These are phyloP conservation scores for Colletotrichum tropicicola DNA, from an alignment of 2,329 filamentous ascomycete genomes.

Conservation along the genomic window DNA sequence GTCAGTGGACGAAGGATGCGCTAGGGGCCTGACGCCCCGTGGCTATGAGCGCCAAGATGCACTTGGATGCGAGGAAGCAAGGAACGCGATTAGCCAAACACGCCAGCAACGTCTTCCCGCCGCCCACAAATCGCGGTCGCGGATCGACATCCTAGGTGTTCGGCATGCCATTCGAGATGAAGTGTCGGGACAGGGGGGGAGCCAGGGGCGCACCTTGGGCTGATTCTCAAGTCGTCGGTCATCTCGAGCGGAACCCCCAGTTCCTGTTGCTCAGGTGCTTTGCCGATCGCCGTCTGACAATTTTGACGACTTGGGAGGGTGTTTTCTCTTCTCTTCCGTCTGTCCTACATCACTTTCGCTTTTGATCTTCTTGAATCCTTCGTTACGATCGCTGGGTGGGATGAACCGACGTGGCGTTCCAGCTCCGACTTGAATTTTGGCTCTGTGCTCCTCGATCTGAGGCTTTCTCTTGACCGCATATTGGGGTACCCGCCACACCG, in stretches of 20 bases:
- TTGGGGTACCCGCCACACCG: not conserved
- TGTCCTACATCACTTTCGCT: not conserved
- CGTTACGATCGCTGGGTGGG: not conserved
- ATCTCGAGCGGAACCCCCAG: not conserved
- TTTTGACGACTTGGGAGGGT: not conserved
- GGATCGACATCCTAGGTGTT: slow-evolving; percentile 11
- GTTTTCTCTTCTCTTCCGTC: not conserved
- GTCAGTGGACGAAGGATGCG: slow-evolving; percentile 11
- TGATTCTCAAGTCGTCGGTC: not conserved
- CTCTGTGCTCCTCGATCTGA: too few species aligned
- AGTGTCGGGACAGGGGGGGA: not conserved
- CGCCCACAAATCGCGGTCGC: not conserved
- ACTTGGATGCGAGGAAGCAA: not conserved
- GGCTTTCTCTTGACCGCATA: not conserved
- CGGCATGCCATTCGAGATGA: slow-evolving; percentile 6
- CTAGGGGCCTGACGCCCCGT: slow-evolving; percentile 17
- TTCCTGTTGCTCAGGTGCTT: not conserved
- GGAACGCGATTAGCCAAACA: not conserved
- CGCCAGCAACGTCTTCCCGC: not conserved
- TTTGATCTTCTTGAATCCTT: not conserved
- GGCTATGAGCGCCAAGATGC: slow-evolving; percentile 11
- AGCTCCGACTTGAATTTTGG: not conserved
- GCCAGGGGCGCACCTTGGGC: not conserved
- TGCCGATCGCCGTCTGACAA: slow-evolving; percentile 3
- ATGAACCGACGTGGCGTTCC: not conserved